Conservation (phyloP, 2,329 filamentous ascomycete species). For the Trichoderma sp. region DNA sequence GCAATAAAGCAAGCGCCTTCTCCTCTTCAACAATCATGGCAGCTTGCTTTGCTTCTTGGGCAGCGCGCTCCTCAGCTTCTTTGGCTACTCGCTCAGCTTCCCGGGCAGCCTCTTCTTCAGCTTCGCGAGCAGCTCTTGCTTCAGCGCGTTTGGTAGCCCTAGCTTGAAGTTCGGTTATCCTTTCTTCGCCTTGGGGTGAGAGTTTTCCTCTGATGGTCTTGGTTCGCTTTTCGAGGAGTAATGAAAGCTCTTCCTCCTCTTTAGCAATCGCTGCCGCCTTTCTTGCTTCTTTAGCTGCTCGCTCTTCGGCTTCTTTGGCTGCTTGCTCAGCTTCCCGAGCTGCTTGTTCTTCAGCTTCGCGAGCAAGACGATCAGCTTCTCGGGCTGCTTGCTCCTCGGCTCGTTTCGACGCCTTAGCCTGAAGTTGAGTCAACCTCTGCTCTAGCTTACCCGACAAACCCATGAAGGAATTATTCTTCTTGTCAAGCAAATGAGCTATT, state of each 20-base stretch:
- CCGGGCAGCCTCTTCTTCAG: conserved; percentile 27
- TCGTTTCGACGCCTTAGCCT: conserved; percentile 13
- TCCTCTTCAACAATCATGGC: neutral
- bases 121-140: conserved; percentile 32
- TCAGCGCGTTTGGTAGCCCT: conserved; percentile 21
- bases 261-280: conserved; percentile 28
- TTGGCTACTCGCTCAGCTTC: conserved; percentile 42
- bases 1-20: neutral
- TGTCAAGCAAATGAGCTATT: conserved; percentile 46
- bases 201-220: conserved; percentile 33
- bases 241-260: conserved; percentile 28
- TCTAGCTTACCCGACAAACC: conserved; percentile 24
- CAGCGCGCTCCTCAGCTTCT: conserved; percentile 39
- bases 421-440: neutral
- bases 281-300: conserved; percentile 28
- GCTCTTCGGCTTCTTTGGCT: conserved; percentile 29
- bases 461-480: conserved; percentile 45
- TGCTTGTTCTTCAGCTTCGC: conserved; percentile 28
- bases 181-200: conserved; percentile 32
- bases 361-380: conserved; percentile 26
- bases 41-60: conserved; percentile 30
- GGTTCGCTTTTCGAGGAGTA: conserved; percentile 46
- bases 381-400: conserved; percentile 31
- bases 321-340: conserved; percentile 26
- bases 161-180: conserved; percentile 30